Evolutionary conservation across 2,329 filamentous ascomycete genomes (phyloP), one percentile per base, ranked within the genome.

Genomic region (Kalmusia sp.): DNA sequence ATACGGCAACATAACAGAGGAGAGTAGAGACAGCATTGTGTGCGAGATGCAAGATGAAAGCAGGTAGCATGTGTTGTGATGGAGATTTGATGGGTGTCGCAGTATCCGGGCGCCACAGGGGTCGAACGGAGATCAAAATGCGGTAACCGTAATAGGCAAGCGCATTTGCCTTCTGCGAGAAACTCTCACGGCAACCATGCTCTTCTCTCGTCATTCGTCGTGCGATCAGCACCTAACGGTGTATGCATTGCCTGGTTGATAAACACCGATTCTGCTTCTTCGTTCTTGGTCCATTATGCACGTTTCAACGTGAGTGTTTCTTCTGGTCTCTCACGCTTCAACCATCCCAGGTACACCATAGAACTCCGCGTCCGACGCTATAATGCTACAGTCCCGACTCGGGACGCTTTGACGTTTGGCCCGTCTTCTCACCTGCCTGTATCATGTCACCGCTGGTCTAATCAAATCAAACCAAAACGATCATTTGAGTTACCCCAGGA

Each of bases 41-140:
- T n/a, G 12, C 4, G 30, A 6, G 30, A 33, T 33, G 30, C 15
- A 14, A 33, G 14, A 7, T 4, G 6, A 43, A 6, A 2, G 6
- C 6, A 11, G 5, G 8, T 4, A 19, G 8, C 4, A 9, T 30
- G 39, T 43, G 39, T 5, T 31, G 39, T 11, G n/a, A 43, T 30
- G 39, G 39, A 43, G 39, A 43, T 43, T 43, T 30, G 39, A 30
- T 30, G 24, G 39, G 25, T 19, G 39, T n/a, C 25, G 22, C 25
- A 43, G 39, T 27, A 14, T 27, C 21, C 24, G 12, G 17, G 14
- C 39, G 25, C 39, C 24, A 24, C 39, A 41, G 24, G 22, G 4
- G 35, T 22, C n/a, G 24, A 15, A 41, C 39, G 39, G 39, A 41
- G 25, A 41, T 41, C 39, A 30, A 17, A 15, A 15, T 9, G 9